Evolutionary conservation across 2,329 filamentous ascomycete genomes (phyloP), one percentile per base, ranked within the genome.

Genomic region (Neonectria hederae): DNA sequence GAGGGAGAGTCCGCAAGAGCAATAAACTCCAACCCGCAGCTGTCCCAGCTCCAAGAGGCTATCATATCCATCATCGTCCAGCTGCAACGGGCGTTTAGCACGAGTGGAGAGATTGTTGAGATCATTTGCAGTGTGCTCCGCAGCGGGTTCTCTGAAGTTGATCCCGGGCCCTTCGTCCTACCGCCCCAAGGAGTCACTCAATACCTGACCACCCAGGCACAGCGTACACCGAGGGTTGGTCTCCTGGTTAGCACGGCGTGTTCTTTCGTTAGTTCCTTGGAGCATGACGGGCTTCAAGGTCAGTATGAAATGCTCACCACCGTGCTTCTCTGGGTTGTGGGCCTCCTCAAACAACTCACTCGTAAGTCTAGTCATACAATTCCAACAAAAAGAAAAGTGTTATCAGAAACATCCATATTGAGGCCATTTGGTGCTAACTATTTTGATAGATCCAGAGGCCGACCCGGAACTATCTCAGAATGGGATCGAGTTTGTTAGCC

Each of bases 81-180:
- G n/a, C 67, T 85, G 5, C 84, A 86, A 64, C 66, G 74, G 3
- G 73, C 86, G 0, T 89, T 93, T 49, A 84, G 82, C 4, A 79
- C 78, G 2, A 88, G 86, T 62, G 85, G 87, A 22, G 92, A 94
- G 69, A 85, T 93, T 11, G 84, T 91, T 22, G 92, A 94, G 72
- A 84, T 87, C 4, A 88, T 90, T 35, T 96, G 92, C 78, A 84
- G 84, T 62, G 87, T 94, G 52, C 83, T 95, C 54, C 87, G 89
- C 43, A 86, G 89, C 21, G 93, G 93, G 0, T 94, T 94, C 72
- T 89, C 89, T 1, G 93, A 97, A 76, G 86, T 84, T 0, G 86
- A 89, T 26, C 87, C 90, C 3, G 92, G 92, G 0, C 91, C 92
- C 1, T 95, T 96, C 71, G 92, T 94, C 9, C 88, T 97, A 65